Evolutionary conservation across 139 green algal genomes (phyloP).

Genomic region (Tetratostichococcus sp.): DNA sequence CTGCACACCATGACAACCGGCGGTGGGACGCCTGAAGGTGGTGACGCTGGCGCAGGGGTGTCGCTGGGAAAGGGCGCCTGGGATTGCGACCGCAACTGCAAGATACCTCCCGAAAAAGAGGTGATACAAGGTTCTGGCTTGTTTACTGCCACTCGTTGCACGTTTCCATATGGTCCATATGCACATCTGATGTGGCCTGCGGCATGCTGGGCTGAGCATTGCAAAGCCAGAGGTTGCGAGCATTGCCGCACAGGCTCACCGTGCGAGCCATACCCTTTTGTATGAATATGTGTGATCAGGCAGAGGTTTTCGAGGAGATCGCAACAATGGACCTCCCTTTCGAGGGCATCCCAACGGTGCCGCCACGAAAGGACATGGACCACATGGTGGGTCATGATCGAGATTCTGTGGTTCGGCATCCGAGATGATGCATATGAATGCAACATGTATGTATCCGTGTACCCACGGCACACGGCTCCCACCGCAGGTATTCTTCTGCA

Average conservation of each 20-base stretch:
- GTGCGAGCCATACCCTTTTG: background rate
- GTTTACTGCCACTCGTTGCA: too few species aligned
- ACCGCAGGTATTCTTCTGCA: conserved; percentile 80
- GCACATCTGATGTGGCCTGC: too few species aligned
- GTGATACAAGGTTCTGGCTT: conserved; percentile 17
- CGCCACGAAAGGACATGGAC: conserved; percentile 77
- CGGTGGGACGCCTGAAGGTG: too few species aligned
- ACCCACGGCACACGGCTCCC: background rate
- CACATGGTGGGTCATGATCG: conserved; percentile 58
- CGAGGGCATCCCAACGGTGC: conserved; percentile 89
- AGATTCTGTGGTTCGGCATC: background rate
- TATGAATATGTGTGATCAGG: conserved; percentile 31
- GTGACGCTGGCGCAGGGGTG: conserved; percentile 16
- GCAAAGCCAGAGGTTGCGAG: too few species aligned
- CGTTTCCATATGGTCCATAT: too few species aligned
- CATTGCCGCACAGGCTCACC: too few species aligned
- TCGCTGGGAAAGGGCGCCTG: conserved; percentile 89
- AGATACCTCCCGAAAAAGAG: conserved; percentile 88
- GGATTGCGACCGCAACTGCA: conserved; percentile 79
- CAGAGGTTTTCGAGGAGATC: conserved; percentile 92
- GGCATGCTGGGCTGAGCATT: too few species aligned
- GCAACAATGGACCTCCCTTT: conserved; percentile 88
- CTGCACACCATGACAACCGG: too few species aligned
- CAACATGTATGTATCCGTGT: too few species aligned
- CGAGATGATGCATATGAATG: background rate